Evolutionary conservation across 192 early-diverging fungal genomes (phyloP).

Genomic region (Mortierella claussenii): DNA sequence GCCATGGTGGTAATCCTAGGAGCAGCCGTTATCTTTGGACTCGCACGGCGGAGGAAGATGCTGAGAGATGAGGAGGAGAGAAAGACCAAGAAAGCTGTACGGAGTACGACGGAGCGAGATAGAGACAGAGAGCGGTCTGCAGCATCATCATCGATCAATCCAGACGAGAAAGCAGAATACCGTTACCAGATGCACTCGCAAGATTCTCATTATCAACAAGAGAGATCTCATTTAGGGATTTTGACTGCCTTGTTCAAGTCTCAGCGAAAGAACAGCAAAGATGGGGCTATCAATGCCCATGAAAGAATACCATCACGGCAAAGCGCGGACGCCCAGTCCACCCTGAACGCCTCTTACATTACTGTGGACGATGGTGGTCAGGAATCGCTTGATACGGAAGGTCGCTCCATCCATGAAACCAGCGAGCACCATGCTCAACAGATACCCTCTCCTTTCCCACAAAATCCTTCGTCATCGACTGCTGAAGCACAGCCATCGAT

Average conservation of each 20-base stretch:
- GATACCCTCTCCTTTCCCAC: too few relatives aligned
- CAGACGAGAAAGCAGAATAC: slow-evolving; percentile 13
- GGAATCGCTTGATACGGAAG: too few relatives aligned
- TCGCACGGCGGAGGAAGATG: slow-evolving; percentile 26
- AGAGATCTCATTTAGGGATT: not conserved
- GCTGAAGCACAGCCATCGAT: not conserved
- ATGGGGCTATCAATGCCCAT: too few relatives aligned
- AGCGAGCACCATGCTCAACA: too few relatives aligned
- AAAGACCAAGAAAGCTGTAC: slow-evolving; percentile 3
- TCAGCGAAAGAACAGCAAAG: not conserved
- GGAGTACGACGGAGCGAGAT: not conserved
- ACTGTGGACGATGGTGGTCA: too few relatives aligned
- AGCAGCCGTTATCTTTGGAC: slow-evolving; percentile 19
- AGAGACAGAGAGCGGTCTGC: not conserved
- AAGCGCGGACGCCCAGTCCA: too few relatives aligned
- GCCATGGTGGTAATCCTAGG: slow-evolving; percentile 21
- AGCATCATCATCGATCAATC: not conserved
- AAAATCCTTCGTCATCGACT: too few relatives aligned
- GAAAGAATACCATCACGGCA: too few relatives aligned
- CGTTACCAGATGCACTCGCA: slow-evolving; percentile 3
- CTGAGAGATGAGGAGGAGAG: slow-evolving; percentile 18
- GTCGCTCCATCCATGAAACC: too few relatives aligned
- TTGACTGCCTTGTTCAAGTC: not conserved
- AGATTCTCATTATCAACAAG: not conserved
- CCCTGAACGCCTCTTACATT: too few relatives aligned